phyloP scores from a whole-genome alignment of 345 rosid genomes.

The Syzygium grande region DNA sequence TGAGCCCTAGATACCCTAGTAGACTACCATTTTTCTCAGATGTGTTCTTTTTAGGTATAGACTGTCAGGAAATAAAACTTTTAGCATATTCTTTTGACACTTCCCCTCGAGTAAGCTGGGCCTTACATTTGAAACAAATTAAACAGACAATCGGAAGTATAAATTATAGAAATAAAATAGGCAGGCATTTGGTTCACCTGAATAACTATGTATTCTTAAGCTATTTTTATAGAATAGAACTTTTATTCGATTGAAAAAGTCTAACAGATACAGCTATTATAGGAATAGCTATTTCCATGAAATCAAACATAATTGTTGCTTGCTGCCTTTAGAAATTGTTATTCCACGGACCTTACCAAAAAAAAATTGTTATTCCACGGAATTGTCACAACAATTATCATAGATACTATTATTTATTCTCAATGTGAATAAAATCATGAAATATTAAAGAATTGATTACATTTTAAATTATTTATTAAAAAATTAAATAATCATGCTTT shows the following conservation, averaged over 20 bases:
- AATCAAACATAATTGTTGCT: background rate
- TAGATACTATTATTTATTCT: background rate
- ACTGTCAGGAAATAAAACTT: background rate
- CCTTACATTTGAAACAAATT: background rate
- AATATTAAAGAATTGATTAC: background rate
- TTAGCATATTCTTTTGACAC: background rate
- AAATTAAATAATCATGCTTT: background rate
- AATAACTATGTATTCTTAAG: background rate
- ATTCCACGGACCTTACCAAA: background rate
- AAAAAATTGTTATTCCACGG: background rate
- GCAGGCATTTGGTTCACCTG: background rate
- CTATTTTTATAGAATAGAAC: background rate
- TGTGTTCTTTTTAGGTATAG: background rate
- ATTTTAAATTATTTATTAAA: background rate
- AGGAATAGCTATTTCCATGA: background rate
- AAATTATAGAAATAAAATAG: background rate
- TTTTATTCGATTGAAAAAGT: background rate
- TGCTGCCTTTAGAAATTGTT: background rate
- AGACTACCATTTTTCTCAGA: background rate
- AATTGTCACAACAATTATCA: background rate
- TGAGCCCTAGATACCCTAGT: background rate
- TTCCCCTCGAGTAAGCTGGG: background rate
- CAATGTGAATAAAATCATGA: background rate
- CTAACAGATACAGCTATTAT: background rate
- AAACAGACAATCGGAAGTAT: background rate